phyloP scores from a whole-genome alignment of 352 stramenopile genomes.

The Pythium biforme region DNA sequence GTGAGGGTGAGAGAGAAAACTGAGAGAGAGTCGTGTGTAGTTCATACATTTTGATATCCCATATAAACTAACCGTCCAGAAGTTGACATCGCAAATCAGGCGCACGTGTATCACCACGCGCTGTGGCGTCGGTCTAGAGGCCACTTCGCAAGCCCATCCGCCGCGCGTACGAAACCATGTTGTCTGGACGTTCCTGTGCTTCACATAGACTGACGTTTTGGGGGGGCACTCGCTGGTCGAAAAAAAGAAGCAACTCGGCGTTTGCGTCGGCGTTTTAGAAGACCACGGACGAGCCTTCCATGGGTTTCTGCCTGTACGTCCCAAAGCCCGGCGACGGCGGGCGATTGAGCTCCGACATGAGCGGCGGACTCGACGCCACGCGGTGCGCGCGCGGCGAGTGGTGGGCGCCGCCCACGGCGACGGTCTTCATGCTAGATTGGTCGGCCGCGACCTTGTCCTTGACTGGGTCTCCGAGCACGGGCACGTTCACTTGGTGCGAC shows the following conservation, averaged over 20 bases:
- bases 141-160: background rate
- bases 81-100: background rate
- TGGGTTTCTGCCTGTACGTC: conserved; percentile 9
- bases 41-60: conserved; percentile 10
- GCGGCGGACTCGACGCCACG: conserved; percentile 6
- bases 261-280: conserved; percentile 4
- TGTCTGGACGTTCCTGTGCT: conserved; percentile 3
- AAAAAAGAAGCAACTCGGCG: background rate
- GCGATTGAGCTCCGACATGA: conserved; percentile 6
- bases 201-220: conserved; percentile 6
- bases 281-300: conserved; percentile 14
- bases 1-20: too few relatives aligned
- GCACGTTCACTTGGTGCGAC: conserved; percentile 36
- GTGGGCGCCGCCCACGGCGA: conserved; percentile 8
- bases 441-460: conserved; percentile 9
- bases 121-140: background rate
- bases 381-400: conserved; percentile 15
- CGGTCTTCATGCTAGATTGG: conserved; percentile 17
- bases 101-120: background rate
- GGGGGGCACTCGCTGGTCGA: background rate
- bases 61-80: conserved; percentile 7
- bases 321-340: conserved; percentile 14
- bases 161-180: background rate
- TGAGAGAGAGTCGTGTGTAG: background rate
- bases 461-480: conserved; percentile 9